Base-by-base conservation (phyloP, 2,329 filamentous ascomycete species). In the Cladosporium sp. region DNA sequence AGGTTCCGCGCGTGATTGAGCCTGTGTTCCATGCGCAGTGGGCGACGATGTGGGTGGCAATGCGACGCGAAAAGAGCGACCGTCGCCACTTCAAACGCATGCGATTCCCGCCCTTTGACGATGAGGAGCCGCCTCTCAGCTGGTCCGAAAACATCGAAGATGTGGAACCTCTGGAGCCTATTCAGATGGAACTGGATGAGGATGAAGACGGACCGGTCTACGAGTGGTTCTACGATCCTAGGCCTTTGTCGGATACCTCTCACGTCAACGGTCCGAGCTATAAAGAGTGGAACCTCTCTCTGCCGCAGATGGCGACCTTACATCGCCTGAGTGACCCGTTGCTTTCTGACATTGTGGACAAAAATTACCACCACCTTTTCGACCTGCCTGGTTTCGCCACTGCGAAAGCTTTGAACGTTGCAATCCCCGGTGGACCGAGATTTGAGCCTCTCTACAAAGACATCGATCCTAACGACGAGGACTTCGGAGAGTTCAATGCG, bases 71-170 rank as follows among this genome's bases (percentile, higher is more conserved):
- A 69, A 98, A 98, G 78, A 93, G 90, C 66, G 93, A 98, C 66
- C 79, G 93, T 70, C 78, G 92, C 66, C 83, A 97, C 63, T 98
- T 98, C 79, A 98, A 98, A 77, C 84, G 93, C 59, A 98, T 98
- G 93, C 84, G 95, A 62, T 98, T 98, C 64, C 93, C 93, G 14
- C 95, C 95, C 0, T 98, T 98, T 62, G 93, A 98, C 62, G 95
- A 98, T 66, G 93, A 98, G 74, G 93, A 98, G 67, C 95, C 93
- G 4, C 95, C 93, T 10, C 77, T 98, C 61, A 96, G 90, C 2
- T 98, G 93, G 89, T 95, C 92, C 9, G 95, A 98, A 70, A 98
- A 98, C 66, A 92, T 98, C 60, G 93, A 98, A 71, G 93, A 97
- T 67, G 93, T 98, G 18, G 93, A 98, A 68, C 95, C 95, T 1